Percentiles rank a stretch among this genome's conserved stretches.
These are phyloP conservation scores for Pythium guiyangense DNA, from an alignment of 352 stramenopile genomes.

Conservation along the genomic window DNA sequence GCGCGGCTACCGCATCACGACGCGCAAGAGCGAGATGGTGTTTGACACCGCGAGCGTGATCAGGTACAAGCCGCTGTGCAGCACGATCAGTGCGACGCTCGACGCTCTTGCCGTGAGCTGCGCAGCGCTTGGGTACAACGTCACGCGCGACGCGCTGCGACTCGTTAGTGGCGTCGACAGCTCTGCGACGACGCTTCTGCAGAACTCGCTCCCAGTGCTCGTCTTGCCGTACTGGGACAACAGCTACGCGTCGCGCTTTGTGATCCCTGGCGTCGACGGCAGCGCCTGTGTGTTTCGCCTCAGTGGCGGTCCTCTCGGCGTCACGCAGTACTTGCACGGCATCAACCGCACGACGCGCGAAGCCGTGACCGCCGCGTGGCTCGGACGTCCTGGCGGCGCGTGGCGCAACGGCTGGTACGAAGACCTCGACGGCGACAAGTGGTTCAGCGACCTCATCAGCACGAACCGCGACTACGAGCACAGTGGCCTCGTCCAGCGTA, in stretches of 20 bases:
- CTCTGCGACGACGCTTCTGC: constrained; percentile 6
- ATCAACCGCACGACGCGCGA: constrained; percentile 17
- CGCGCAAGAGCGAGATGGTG: constrained; percentile 1
- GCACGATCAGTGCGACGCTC: constrained; percentile 12
- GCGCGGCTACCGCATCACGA: constrained; percentile 20
- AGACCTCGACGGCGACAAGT: constrained; percentile 12
- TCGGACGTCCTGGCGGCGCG: too few relatives aligned
- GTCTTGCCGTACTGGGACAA: constrained; percentile 23
- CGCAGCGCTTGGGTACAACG: constrained; percentile 19
- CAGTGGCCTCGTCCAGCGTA: background rate
- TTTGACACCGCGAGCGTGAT: background rate
- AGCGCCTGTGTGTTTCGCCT: constrained; percentile 17
- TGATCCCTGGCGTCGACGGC: constrained; percentile 9
- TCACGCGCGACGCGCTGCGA: constrained; percentile 13
- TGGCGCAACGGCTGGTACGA: too few relatives aligned
- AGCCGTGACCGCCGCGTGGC: too few relatives aligned
- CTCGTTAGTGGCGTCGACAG: constrained; percentile 15
- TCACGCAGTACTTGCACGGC: too few relatives aligned
- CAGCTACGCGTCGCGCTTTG: background rate
- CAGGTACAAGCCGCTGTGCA: constrained; percentile 10
- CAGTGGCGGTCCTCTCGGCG: too few relatives aligned
- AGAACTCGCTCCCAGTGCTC: constrained; percentile 13
- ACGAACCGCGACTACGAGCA: constrained; percentile 5
- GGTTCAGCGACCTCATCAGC: constrained; percentile 20
- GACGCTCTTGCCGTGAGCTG: constrained; percentile 16